phyloP scores from a whole-genome alignment of 2,329 filamentous ascomycete genomes.

The Phialophora macrospora region DNA sequence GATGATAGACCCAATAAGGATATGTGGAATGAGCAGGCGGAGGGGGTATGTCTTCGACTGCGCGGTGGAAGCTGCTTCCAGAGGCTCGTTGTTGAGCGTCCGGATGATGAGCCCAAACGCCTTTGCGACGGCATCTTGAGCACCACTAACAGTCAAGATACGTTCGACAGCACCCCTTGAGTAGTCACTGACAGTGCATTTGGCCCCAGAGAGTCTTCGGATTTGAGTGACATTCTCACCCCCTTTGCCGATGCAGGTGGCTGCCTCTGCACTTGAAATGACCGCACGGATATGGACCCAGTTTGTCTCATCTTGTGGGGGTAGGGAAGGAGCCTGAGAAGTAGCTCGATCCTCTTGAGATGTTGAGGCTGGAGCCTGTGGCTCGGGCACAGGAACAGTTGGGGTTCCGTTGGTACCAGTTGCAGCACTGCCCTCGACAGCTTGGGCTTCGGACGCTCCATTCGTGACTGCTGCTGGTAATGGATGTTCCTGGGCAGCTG shows the following conservation, averaged over 20 bases:
- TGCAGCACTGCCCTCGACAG: slow-evolving; percentile 58
- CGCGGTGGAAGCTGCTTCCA: slow-evolving; percentile 83
- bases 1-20: slow-evolving; percentile 97
- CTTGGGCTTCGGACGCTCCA: slow-evolving; percentile 63
- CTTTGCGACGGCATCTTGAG: slow-evolving; percentile 96
- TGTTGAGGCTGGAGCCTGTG: slow-evolving; percentile 63
- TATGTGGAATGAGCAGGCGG: slow-evolving; percentile 91
- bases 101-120: slow-evolving; percentile 98
- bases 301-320: slow-evolving; percentile 82
- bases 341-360: slow-evolving; percentile 58
- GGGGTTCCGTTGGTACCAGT: slow-evolving; percentile 20
- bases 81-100: slow-evolving; percentile 94
- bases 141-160: slow-evolving; percentile 94
- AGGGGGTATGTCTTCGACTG: slow-evolving; percentile 98
- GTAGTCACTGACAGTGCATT: slow-evolving; percentile 99
- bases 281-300: slow-evolving; percentile 98
- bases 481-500: slow-evolving; percentile 33
- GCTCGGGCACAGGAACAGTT: slow-evolving; percentile 50
- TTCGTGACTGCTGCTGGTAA: slow-evolving; percentile 49
- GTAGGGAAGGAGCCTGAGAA: slow-evolving; percentile 47
- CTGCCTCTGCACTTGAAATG: slow-evolving; percentile 95
- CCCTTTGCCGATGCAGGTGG: slow-evolving; percentile 97
- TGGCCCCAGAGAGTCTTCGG: slow-evolving; percentile 89
- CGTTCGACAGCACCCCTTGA: slow-evolving; percentile 95
- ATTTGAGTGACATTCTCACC: slow-evolving; percentile 99